A percentile compares a stretch with the other conserved stretches of the same genome.
These are phyloP conservation scores for Cymodocea nodosa DNA, from an alignment of 116 monocot species.

Conservation along the genomic window DNA sequence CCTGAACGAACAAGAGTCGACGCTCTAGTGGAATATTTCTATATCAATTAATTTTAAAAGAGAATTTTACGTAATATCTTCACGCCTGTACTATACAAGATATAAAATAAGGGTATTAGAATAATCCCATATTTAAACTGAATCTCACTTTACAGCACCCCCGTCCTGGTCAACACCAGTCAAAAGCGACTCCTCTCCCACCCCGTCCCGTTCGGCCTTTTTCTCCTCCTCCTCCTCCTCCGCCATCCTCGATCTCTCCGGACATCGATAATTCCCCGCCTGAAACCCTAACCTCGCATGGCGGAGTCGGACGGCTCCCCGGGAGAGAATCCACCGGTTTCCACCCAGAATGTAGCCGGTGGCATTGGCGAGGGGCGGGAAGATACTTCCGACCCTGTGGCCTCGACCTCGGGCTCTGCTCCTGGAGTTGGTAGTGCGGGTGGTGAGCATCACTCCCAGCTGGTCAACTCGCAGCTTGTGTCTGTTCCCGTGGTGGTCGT, in stretches of 20 bases:
- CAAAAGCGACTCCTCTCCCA: not conserved
- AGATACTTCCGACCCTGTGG: not conserved
- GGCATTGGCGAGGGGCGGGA: no score
- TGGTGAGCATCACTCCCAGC: not conserved
- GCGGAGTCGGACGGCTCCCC: not conserved
- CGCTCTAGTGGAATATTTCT: no score
- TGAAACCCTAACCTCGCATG: not conserved
- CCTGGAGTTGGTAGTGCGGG: not conserved
- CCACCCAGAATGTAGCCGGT: no score
- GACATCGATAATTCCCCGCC: not conserved
- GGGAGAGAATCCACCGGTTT: not conserved
- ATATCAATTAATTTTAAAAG: no score
- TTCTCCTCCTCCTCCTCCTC: not conserved
- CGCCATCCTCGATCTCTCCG: not conserved
- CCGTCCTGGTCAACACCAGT: not conserved
- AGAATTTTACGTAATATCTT: no score
- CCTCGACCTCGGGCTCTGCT: not conserved
- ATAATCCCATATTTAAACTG: no score
- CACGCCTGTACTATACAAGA: no score
- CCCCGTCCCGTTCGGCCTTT: not conserved
- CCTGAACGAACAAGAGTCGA: no score
- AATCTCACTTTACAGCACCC: no score
- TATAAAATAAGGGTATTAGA: no score
- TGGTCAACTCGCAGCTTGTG: constrained; percentile 7
- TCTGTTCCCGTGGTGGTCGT: constrained; percentile 49